These are phyloP conservation scores for Penicillium pancosmium DNA, from an alignment of 495 filamentous ascomycete genomes.

Conservation along the genomic window DNA sequence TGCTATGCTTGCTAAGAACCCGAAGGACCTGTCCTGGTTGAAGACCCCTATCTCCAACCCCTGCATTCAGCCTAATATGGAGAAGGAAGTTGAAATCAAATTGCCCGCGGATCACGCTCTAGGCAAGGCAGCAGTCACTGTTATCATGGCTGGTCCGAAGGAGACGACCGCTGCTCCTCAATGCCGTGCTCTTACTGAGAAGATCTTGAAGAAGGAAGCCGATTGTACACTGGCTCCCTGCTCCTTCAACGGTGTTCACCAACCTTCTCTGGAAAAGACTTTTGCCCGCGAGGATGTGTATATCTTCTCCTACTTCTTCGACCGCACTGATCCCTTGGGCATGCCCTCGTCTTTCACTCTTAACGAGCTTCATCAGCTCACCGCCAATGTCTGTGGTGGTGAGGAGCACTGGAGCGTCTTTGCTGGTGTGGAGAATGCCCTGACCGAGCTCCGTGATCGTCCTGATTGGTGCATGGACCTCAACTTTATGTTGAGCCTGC, in stretches of 20 bases:
- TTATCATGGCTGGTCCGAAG: conserved; percentile 85
- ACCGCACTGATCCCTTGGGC: conserved; percentile 86
- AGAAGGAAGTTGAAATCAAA: conserved; percentile 65
- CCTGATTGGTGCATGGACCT: conserved; percentile 93
- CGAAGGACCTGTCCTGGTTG: conserved; percentile 57
- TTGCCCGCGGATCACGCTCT: conserved; percentile 65
- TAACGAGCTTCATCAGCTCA: conserved; percentile 80
- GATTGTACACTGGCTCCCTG: conserved; percentile 83
- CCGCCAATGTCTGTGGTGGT: conserved; percentile 82
- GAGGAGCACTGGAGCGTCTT: conserved; percentile 79
- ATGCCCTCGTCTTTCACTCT: conserved; percentile 96
- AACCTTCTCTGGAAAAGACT: conserved; percentile 89
- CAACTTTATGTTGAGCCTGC: conserved; percentile 88
- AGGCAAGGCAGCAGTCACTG: conserved; percentile 53
- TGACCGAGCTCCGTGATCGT: conserved; percentile 71
- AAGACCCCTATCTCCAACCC: conserved; percentile 75
- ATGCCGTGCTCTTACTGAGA: conserved; percentile 87
- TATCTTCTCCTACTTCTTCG: conserved; percentile 96
- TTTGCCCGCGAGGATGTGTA: conserved; percentile 91
- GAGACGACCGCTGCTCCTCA: conserved; percentile 72
- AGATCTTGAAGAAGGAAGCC: conserved; percentile 84
- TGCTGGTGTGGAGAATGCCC: conserved; percentile 67
- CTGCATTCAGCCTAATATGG: conserved; percentile 83
- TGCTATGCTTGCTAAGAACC: conserved; percentile 54
- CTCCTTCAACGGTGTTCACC: conserved; percentile 96